A percentile compares a stretch with the other conserved stretches of the same genome.
Conservation (phyloP, 176 grass and related monocot species). For the Phoenix roebelenii region DNA sequence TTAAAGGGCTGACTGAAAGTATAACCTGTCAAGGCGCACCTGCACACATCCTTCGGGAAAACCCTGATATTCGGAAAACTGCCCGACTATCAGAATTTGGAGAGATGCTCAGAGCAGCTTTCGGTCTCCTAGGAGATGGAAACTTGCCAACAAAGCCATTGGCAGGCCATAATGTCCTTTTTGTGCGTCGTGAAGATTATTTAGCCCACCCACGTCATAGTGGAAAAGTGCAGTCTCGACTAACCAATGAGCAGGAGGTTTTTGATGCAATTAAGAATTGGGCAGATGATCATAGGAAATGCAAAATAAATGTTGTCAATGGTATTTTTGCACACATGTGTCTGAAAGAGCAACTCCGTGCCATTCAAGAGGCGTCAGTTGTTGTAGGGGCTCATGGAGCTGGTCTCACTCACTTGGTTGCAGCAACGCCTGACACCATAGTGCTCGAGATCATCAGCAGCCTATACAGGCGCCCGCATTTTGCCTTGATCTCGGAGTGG, state of each 20-base stretch:
- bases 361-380: slow-evolving; percentile 69
- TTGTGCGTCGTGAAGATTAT: slow-evolving; percentile 90
- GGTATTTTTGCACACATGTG: slow-evolving; percentile 90
- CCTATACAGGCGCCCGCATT: slow-evolving; percentile 72
- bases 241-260: slow-evolving; percentile 77
- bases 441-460: slow-evolving; percentile 96
- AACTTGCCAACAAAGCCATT: slow-evolving; percentile 29
- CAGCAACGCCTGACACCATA: slow-evolving; percentile 45
- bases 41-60: slow-evolving; percentile 29
- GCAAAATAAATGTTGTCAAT: slow-evolving; percentile 75
- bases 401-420: slow-evolving; percentile 85
- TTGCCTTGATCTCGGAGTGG: slow-evolving; percentile 73
- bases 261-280: slow-evolving; percentile 55
- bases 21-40: slow-evolving; percentile 61
- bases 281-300: slow-evolving; percentile 51
- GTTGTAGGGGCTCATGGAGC: slow-evolving; percentile 93
- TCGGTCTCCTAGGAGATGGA: slow-evolving; percentile 41
- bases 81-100: slow-evolving; percentile 91
- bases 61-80: slow-evolving; percentile 49
- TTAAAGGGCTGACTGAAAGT: slow-evolving; percentile 81
- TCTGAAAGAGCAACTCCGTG: slow-evolving; percentile 81
- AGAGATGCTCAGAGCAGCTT: slow-evolving; percentile 70
- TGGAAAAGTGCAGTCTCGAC: slow-evolving; percentile 81
- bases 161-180: slow-evolving; percentile 59
- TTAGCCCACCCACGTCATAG: slow-evolving; percentile 86